These are phyloP conservation scores for Lumnitzera littorea DNA, from an alignment of 345 rosid genomes.

Conservation along the genomic window DNA sequence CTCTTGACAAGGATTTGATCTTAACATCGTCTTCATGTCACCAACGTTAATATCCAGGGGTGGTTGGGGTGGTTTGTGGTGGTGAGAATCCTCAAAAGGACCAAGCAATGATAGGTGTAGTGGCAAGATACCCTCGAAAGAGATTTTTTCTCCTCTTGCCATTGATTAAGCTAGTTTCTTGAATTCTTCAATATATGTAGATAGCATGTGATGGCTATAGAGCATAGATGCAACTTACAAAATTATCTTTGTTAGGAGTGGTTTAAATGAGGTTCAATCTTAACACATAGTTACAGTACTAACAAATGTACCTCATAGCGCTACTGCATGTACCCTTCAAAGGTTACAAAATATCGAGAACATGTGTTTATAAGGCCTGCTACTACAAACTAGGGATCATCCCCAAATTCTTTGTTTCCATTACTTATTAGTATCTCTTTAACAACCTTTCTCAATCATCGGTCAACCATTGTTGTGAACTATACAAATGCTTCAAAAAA, in stretches of 20 bases:
- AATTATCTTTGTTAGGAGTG: background rate
- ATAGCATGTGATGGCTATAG: conserved; percentile 50
- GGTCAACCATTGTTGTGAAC: conserved; percentile 54
- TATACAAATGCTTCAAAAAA: conserved; percentile 17
- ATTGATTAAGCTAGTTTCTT: conserved; percentile 36
- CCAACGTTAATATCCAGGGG: conserved; percentile 32
- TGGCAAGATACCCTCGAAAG: conserved; percentile 18
- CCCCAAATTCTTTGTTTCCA: conserved; percentile 36
- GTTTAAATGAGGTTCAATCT: background rate
- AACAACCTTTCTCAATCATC: conserved; percentile 49
- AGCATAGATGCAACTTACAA: conserved; percentile 55
- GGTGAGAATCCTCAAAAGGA: conserved; percentile 28
- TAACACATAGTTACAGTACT: background rate
- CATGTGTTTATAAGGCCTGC: conserved; percentile 58
- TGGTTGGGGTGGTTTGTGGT: too few species aligned
- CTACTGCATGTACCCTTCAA: conserved; percentile 48
- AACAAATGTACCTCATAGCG: conserved; percentile 32
- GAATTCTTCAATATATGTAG: conserved; percentile 53
- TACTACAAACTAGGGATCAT: conserved; percentile 32
- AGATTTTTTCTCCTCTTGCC: conserved; percentile 25
- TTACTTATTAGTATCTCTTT: conserved; percentile 36
- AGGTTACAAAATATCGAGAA: conserved; percentile 44
- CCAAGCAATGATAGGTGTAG: conserved; percentile 37
- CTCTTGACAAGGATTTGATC: conserved; percentile 28
- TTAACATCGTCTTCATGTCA: conserved; percentile 33